These are phyloP conservation scores for Clavariopsis aquatica DNA, from an alignment of 495 filamentous ascomycete genomes.

Conservation along the genomic window DNA sequence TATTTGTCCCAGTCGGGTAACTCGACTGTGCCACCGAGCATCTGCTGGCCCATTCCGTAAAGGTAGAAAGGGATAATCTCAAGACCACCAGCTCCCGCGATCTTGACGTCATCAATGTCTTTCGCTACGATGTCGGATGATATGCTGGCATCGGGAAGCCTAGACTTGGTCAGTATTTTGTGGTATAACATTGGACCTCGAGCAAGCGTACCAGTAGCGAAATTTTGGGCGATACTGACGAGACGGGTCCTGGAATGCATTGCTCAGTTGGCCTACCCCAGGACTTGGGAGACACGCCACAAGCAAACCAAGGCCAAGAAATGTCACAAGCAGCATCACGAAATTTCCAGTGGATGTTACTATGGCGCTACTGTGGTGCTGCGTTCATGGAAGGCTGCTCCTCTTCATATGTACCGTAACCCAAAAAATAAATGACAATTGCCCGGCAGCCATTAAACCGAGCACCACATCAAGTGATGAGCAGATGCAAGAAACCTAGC, in stretches of 20 bases:
- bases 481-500: background rate
- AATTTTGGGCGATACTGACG: constrained; percentile 14
- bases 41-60: constrained; percentile 40
- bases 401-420: background rate
- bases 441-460: constrained; percentile 4
- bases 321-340: background rate
- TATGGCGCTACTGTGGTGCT: too few species aligned
- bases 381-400: background rate
- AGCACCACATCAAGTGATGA: constrained; percentile 1
- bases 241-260: constrained; percentile 7
- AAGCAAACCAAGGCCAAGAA: background rate
- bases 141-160: constrained; percentile 52
- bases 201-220: constrained; percentile 11
- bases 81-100: constrained; percentile 48
- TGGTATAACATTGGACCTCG: background rate
- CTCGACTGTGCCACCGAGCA: background rate
- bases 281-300: background rate
- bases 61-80: constrained; percentile 51
- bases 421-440: background rate
- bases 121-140: constrained; percentile 37
- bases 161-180: constrained; percentile 33
- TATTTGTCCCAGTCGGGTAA: constrained; percentile 50
- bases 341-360: background rate
- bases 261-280: background rate
- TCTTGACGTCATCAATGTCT: constrained; percentile 45